Percentiles rank a stretch among this genome's conserved stretches.
Evolutionary conservation across 495 filamentous ascomycete genomes (phyloP).

Genomic region (Lentithecium fluviatile): DNA sequence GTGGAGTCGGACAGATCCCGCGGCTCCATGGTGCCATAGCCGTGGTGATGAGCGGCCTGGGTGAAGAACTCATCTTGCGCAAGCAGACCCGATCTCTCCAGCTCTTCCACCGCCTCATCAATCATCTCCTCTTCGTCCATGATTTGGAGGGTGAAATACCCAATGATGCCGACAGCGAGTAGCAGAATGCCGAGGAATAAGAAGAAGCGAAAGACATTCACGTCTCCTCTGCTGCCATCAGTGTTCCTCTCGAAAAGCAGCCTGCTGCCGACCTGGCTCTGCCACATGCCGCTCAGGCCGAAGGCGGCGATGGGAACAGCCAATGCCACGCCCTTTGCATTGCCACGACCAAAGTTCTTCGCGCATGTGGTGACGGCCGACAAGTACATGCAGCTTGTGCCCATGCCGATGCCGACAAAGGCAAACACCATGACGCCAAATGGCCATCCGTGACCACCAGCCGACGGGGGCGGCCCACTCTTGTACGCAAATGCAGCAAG

Average conservation of each 20-base stretch:
- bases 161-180: constrained; percentile 66
- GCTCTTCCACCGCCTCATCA: constrained; percentile 77
- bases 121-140: constrained; percentile 72
- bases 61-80: constrained; percentile 67
- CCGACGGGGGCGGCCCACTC: constrained; percentile 56
- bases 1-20: constrained; percentile 50
- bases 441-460: constrained; percentile 63
- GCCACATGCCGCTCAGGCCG: constrained; percentile 91
- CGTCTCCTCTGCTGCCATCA: constrained; percentile 67
- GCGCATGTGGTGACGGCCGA: constrained; percentile 87
- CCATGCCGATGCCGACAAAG: constrained; percentile 77
- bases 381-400: constrained; percentile 83
- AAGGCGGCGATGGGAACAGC: constrained; percentile 89
- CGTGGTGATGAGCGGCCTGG: constrained; percentile 36
- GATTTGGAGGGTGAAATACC: constrained; percentile 68
- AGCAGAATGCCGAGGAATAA: constrained; percentile 71
- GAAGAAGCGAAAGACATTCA: constrained; percentile 86
- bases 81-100: constrained; percentile 81
- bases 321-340: constrained; percentile 82
- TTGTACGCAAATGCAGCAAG: constrained; percentile 78
- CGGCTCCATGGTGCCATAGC: constrained; percentile 57
- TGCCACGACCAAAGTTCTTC: constrained; percentile 92
- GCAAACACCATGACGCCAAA: constrained; percentile 80
- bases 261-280: constrained; percentile 81
- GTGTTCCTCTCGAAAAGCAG: constrained; percentile 65